Evolutionary conservation across 805 yeast genomes (phyloP).

Genomic region (Clavispora vitiphila): DNA sequence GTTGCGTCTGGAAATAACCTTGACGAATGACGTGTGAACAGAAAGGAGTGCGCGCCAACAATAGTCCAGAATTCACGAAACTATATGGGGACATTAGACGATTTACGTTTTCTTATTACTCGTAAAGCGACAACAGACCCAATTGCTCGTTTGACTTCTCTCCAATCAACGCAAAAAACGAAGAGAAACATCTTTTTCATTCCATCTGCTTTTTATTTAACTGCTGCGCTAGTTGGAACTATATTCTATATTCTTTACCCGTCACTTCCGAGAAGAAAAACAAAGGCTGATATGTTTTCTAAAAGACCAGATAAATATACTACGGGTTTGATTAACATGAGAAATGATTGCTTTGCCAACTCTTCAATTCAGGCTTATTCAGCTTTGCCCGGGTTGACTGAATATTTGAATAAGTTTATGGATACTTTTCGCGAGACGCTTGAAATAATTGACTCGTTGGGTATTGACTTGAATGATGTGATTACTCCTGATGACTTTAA

Average conservation of each 20-base stretch:
- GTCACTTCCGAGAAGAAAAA: not conserved
- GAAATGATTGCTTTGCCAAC: conserved; percentile 92
- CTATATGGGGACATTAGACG: not conserved
- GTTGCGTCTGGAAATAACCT: not conserved
- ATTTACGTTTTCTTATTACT: not conserved
- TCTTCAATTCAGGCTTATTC: conserved; percentile 78
- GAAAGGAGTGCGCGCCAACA: not conserved
- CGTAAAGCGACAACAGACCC: not conserved
- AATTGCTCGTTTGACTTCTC: not conserved
- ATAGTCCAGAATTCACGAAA: not conserved
- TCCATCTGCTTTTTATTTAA: not conserved
- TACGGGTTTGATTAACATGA: conserved; percentile 75
- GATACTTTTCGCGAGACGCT: conserved; percentile 21
- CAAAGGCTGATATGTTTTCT: conserved; percentile 28
- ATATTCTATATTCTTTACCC: not conserved
- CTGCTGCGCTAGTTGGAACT: not conserved
- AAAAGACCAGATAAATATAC: conserved; percentile 68
- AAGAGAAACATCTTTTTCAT: not conserved
- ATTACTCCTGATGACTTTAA: conserved; percentile 15
- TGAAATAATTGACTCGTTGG: conserved; percentile 10
- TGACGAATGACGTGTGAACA: not conserved
- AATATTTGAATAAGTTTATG: conserved; percentile 46
- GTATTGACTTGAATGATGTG: conserved; percentile 9
- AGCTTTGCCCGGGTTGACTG: conserved; percentile 53
- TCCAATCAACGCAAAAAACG: not conserved